A percentile compares a stretch with the other conserved stretches of the same genome.
These are phyloP conservation scores for Phialophora tarda DNA, from an alignment of 2,329 filamentous ascomycete species.

Conservation along the genomic window DNA sequence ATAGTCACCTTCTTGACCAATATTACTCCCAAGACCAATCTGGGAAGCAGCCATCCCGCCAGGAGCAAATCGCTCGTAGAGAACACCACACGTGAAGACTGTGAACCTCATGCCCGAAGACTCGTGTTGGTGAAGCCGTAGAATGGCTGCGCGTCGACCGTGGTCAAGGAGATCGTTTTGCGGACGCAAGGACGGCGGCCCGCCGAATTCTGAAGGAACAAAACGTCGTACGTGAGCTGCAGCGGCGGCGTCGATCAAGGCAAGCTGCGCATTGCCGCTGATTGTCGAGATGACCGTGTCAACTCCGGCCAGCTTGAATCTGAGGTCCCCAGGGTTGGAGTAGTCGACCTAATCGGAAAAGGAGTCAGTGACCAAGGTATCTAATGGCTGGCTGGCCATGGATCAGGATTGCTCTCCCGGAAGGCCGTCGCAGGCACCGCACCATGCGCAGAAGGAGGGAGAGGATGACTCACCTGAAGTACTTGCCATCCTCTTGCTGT, in stretches of 20 bases:
- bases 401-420: background rate
- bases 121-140: slow-evolving; percentile 61
- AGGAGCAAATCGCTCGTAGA: slow-evolving; percentile 76
- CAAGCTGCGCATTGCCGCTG: slow-evolving; percentile 68
- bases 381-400: background rate
- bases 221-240: slow-evolving; percentile 69
- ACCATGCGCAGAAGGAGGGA: background rate
- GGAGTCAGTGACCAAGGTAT: slow-evolving; percentile 12
- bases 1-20: slow-evolving; percentile 66
- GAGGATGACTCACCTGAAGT: slow-evolving; percentile 48
- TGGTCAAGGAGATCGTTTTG: slow-evolving; percentile 66
- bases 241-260: slow-evolving; percentile 73
- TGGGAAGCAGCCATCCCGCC: slow-evolving; percentile 66
- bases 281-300: slow-evolving; percentile 79
- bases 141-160: slow-evolving; percentile 62
- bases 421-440: background rate
- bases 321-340: slow-evolving; percentile 61
- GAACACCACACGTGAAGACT: slow-evolving; percentile 73
- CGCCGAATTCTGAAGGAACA: slow-evolving; percentile 78
- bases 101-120: slow-evolving; percentile 67
- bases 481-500: slow-evolving; percentile 63
- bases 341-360: slow-evolving; percentile 63
- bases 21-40: slow-evolving; percentile 63
- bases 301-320: slow-evolving; percentile 71
- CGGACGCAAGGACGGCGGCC: slow-evolving; percentile 62